Base-by-base conservation (phyloP, 1,284 basidiomycete species). In the Cryptococcus jaspeensis region DNA sequence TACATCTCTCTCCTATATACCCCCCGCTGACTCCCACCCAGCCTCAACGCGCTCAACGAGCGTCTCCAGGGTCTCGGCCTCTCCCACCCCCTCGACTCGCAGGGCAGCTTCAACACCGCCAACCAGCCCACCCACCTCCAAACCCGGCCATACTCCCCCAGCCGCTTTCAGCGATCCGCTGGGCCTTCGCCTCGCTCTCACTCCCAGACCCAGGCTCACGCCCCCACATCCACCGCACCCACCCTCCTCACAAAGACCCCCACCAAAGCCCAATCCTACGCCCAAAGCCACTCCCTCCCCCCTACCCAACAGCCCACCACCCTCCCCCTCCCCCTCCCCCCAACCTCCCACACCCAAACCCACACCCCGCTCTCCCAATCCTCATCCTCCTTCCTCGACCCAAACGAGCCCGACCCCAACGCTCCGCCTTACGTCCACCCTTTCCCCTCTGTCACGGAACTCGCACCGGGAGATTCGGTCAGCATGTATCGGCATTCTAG, bases 401-500 rank as follows among this genome's bases (percentile, higher is more conserved):
- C 53, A 20, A 45, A 52, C 32, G 35, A 50, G 12, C 50, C 53
- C 15, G 38, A 25, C 20, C 48, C 45, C 43, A 32, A 52, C n/a
- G 50, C 6, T 50, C 42, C 20, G 5, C 28, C 28, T 32, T 32
- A n/a, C n/a, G n/a, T n/a, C n/a, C n/a, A n/a, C 28, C 36, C 45
- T 12, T 60, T 45, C 41, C 60, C 54, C 1, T 54, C 54, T 13
- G 46, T 60, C 28, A 59, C 60, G 15, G 67, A 70, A 23, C 55
- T 72, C 18, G 50, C 52, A 13, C 69, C 67, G 2, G 50, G 52
- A 12, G 70, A 72, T 45, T 67, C 65, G 16, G 60, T 71, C 28
- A 66, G 63, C 52, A 72, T 72, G 70, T 72, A 72, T 49, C 58
- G 69, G 16, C 63, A 65, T 13, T 48, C 52, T 5, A 49, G 58